Percentiles rank a stretch among this genome's conserved stretches.
Conservation (phyloP, 2,329 filamentous ascomycete species). For the Helminthosporium solani region DNA sequence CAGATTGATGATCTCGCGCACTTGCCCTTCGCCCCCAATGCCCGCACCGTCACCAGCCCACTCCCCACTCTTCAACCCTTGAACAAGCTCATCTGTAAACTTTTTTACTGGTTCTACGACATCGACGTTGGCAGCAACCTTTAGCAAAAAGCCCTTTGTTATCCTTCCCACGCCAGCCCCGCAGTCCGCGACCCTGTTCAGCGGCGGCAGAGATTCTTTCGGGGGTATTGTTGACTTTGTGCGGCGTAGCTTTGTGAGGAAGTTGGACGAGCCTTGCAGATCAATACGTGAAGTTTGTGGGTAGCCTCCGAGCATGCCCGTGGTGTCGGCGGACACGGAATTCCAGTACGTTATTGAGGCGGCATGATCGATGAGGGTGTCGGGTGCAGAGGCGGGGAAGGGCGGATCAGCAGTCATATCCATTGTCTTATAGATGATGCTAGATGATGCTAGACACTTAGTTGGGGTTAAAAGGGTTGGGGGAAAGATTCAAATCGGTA, state of each 20-base stretch:
- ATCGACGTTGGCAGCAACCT: constrained; percentile 71
- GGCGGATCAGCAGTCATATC: constrained; percentile 32
- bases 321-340: constrained; percentile 54
- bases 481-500: too few relatives aligned
- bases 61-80: constrained; percentile 22
- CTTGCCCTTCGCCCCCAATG: constrained; percentile 43
- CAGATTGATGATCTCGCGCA: constrained; percentile 67
- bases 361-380: constrained; percentile 48
- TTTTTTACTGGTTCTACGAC: constrained; percentile 82
- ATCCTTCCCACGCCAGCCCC: constrained; percentile 78
- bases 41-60: constrained; percentile 22
- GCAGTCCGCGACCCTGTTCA: constrained; percentile 56
- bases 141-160: constrained; percentile 72
- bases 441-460: too few relatives aligned
- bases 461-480: too few relatives aligned
- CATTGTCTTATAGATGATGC: constrained; percentile 15
- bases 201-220: constrained; percentile 26
- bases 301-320: constrained; percentile 80
- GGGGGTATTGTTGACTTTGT: constrained; percentile 25
- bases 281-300: constrained; percentile 69
- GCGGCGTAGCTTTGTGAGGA: constrained; percentile 63
- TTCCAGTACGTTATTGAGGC: constrained; percentile 55
- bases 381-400: constrained; percentile 25
- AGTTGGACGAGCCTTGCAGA: constrained; percentile 67
- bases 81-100: constrained; percentile 66